Percentiles rank a stretch among this genome's conserved stretches.
Evolutionary conservation across 768 basidiomycete genomes (phyloP).

Genomic region (Russula emetica): DNA sequence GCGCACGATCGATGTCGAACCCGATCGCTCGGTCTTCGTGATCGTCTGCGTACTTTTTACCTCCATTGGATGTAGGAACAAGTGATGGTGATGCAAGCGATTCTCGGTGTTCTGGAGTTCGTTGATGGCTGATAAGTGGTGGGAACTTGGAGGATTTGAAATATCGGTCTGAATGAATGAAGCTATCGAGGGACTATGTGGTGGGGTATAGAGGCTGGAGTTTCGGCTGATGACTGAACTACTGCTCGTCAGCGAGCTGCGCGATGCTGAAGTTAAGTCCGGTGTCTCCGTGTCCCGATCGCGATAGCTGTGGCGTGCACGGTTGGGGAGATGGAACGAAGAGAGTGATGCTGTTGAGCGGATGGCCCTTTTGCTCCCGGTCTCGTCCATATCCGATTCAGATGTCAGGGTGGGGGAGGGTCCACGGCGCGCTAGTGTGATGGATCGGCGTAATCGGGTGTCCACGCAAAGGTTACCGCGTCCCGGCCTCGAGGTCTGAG

Average conservation of each 20-base stretch:
- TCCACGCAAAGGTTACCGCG: neutral
- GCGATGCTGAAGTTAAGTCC: conserved; percentile 30
- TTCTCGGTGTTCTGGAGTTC: conserved; percentile 14
- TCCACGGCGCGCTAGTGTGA: neutral
- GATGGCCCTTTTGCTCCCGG: neutral
- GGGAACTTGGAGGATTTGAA: neutral
- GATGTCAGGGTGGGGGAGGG: conserved; percentile 8
- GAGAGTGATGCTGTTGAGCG: conserved; percentile 9
- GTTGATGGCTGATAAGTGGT: conserved; percentile 24
- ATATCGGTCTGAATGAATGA: conserved; percentile 11
- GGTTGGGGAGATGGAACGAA: conserved; percentile 11
- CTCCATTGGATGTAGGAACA: neutral
- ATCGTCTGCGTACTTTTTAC: conserved; percentile 6
- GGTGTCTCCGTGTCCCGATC: conserved; percentile 13
- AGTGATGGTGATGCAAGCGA: neutral
- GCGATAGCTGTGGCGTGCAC: neutral
- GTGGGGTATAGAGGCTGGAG: conserved; percentile 27
- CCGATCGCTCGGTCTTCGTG: neutral
- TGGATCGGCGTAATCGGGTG: neutral
- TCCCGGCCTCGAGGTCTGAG: neutral
- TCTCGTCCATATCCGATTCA: conserved; percentile 14
- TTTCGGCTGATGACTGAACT: conserved; percentile 5
- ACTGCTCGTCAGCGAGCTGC: conserved; percentile 31
- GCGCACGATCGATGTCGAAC: neutral
- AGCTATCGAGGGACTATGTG: conserved; percentile 19